Base-by-base conservation (phyloP, 2,329 filamentous ascomycete species). In the Diaporthe nobilis region DNA sequence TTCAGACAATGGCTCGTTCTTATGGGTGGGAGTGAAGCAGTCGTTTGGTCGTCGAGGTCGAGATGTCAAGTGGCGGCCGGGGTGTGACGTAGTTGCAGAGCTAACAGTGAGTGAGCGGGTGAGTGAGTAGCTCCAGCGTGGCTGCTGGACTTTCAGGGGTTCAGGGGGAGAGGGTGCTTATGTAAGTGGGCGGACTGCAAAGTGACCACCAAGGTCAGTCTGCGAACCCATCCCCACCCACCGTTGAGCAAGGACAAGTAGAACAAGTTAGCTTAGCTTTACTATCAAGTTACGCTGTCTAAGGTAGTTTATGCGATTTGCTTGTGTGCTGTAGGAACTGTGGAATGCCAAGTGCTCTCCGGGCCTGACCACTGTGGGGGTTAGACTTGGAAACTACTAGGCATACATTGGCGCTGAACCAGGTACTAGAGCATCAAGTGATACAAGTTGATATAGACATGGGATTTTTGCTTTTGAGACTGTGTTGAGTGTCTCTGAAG, bases 31-130 rank as follows among this genome's bases (percentile, higher is more conserved):
- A 15, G 28, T 68, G 63, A 39, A 47, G 44, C 17, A 25, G 20
- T 25, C 22, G 10, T 44, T n/a, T 37, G 22, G 25, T 31, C n/a
- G 25, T 34, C 39, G 60, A 39, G 8, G 34, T 13, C 31, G 31
- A 20, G 31, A 28, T 51, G 47, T 68, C 31, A 9, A 68, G 65
- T 53, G 65, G 49, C 34, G 31, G 34, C 49, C 37, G 0, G 34
- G 31, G n/a, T 20, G 65, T 70, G 65, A 70, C 65, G 65, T 70
- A 70, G 65, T 55, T 55, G 47, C 25, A 49, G n/a, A 28, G 47
- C 44, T 28, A 5, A 13, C 37, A n/a, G 58, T 61, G 58, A 44
- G 42, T 2, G 60, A 37, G 42, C 34, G 60, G 13, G 7, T 25
- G 25, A 25, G 15, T 31, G 15, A 13, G 63, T 44, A 67, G 63